Base-by-base conservation (phyloP, 1,284 basidiomycete genomes). In the Melampsora americana region DNA sequence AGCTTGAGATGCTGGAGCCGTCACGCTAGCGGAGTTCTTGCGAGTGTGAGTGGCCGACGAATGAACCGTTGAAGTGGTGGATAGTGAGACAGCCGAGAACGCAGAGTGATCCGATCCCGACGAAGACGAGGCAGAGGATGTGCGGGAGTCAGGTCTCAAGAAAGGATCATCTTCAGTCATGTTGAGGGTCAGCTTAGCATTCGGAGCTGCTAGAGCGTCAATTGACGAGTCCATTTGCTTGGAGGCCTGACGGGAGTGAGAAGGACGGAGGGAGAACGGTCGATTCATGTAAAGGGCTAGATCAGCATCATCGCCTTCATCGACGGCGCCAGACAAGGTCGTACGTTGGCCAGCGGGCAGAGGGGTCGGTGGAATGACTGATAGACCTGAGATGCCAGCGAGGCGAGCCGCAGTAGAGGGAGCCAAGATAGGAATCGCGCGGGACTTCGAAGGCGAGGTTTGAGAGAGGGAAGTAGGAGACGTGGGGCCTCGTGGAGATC, bases 81-180 rank as follows among this genome's bases (percentile, higher is more conserved):
- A 71, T 1, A 60, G 64, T 59, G 59, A 62, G 1, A 60, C 61
- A 16, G 69, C 48, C 6, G 69, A 71, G 46, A 71, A 71, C 14
- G 42, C 60, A 35, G 70, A 73, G n/a, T 66, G 42, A 39, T 73
- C 70, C 16, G 70, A 73, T 44, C 70, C 70, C 18, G 70, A 73
- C 7, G 70, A 73, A 6, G 70, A 73, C 20, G 61, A 73, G 12
- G 70, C 70, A 16, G 30, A 73, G 5, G 70, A 66, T 35, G 70
- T 53, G 23, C 70, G 70, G 9, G 70, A 73, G 5, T 48, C 32
- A 4, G 70, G 70, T 14, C 70, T 61, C 39, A 28, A 48, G 14
- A 62, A 62, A 32, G 60, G 69, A 26, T 73, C 70, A 18, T 73
- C 70, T 5, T 20, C 14, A 5, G 46, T 53, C 50, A n/a, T n/a